A percentile compares a stretch with the other conserved stretches of the same genome.
These are phyloP conservation scores for Pulchroboletus neoregius DNA, from an alignment of 1,284 basidiomycete genomes.

Conservation along the genomic window DNA sequence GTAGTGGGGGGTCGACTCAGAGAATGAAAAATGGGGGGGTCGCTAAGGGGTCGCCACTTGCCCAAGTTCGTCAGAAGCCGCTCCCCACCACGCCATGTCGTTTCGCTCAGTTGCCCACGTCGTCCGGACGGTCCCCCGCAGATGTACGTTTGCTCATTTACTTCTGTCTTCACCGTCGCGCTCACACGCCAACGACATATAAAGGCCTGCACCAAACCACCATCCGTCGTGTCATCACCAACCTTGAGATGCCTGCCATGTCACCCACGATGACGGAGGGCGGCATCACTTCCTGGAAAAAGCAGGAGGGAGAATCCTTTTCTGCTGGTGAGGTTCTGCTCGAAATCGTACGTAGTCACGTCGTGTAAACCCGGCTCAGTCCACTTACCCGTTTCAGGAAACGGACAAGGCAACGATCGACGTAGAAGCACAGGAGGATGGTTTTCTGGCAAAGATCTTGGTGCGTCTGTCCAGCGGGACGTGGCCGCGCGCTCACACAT, in stretches of 20 bases:
- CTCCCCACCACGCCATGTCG: slow-evolving; percentile 14
- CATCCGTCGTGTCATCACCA: slow-evolving; percentile 58
- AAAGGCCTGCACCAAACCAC: slow-evolving; percentile 58
- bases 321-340: slow-evolving; percentile 85
- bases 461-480: slow-evolving; percentile 42
- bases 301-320: slow-evolving; percentile 84
- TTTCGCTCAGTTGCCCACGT: slow-evolving; percentile 10
- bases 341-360: slow-evolving; percentile 73
- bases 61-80: neutral
- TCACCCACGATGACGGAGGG: slow-evolving; percentile 99
- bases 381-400: slow-evolving; percentile 56
- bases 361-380: slow-evolving; percentile 2
- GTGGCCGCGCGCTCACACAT: neutral
- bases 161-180: neutral
- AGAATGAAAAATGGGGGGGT: too few relatives aligned
- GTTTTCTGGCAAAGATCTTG: slow-evolving; percentile 89
- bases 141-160: slow-evolving; percentile 22
- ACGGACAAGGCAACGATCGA: slow-evolving; percentile 99
- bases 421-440: slow-evolving; percentile 98
- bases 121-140: slow-evolving; percentile 15
- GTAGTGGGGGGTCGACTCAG: slow-evolving; percentile 17
- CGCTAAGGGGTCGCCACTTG: neutral
- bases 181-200: slow-evolving; percentile 7
- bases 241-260: slow-evolving; percentile 91
- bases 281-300: slow-evolving; percentile 91